A percentile compares a stretch with the other conserved stretches of the same genome.
Evolutionary conservation across 1,284 basidiomycete genomes (phyloP).

Genomic region (Ustilago trichophora): DNA sequence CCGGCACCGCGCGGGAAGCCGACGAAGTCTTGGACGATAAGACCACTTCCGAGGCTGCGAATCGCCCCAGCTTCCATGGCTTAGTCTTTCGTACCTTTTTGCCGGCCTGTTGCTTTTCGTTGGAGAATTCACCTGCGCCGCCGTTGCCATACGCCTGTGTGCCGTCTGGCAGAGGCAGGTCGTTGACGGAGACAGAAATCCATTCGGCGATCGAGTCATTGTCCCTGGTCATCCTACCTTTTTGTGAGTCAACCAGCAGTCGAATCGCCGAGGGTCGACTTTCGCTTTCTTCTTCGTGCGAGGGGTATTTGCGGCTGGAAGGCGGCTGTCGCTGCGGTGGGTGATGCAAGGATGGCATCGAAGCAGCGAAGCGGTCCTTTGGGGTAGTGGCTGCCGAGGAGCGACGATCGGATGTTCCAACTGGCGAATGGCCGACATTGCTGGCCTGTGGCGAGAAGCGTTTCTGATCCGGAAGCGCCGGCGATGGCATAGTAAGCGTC

Average conservation of each 20-base stretch:
- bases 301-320: neutral
- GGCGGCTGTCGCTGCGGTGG: neutral
- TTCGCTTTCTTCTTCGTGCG: conserved; percentile 1
- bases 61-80: conserved; percentile 36
- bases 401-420: conserved; percentile 1
- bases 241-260: conserved; percentile 32
- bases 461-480: conserved; percentile 13
- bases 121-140: conserved; percentile 35
- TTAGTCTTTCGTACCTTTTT: conserved; percentile 27
- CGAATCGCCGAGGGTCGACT: conserved; percentile 22
- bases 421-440: neutral
- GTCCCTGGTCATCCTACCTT: conserved; percentile 29
- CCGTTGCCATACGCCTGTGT: conserved; percentile 34
- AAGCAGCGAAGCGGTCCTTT: conserved; percentile 28
- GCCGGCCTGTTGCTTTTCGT: conserved; percentile 17
- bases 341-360: conserved; percentile 23
- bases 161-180: conserved; percentile 17
- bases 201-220: conserved; percentile 44
- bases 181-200: conserved; percentile 41
- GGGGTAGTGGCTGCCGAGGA: neutral
- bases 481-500: conserved; percentile 39
- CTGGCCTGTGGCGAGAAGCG: neutral
- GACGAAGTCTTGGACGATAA: conserved; percentile 10
- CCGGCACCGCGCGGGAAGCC: neutral
- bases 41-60: conserved; percentile 35